A percentile compares a stretch with the other conserved stretches of the same genome.
Evolutionary conservation across 1,284 basidiomycete species (phyloP).

Genomic region (Ganoderma resinaceum): DNA sequence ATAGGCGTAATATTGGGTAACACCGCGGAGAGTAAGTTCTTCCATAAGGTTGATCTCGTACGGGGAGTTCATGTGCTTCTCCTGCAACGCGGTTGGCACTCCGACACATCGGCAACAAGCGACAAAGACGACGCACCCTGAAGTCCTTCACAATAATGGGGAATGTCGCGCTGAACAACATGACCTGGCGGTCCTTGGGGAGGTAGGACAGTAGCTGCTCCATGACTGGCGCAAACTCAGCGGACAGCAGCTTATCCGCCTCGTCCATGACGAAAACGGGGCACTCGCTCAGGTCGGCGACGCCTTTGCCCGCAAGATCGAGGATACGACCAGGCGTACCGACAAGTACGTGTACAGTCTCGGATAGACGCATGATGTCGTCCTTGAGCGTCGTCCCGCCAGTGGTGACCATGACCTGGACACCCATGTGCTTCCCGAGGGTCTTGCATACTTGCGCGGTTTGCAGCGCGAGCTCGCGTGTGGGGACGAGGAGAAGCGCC

Average conservation of each 20-base stretch:
- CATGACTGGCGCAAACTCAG: slow-evolving; percentile 99
- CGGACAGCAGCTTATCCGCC: slow-evolving; percentile 97
- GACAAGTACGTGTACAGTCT: slow-evolving; percentile 94
- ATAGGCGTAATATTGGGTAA: slow-evolving; percentile 99
- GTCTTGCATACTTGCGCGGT: slow-evolving; percentile 98
- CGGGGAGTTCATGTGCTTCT: slow-evolving; percentile 97
- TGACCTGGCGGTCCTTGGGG: slow-evolving; percentile 91
- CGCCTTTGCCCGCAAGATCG: slow-evolving; percentile 92
- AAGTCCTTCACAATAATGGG: slow-evolving; percentile 99
- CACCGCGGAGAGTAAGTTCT: slow-evolving; percentile 97
- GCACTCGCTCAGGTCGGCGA: slow-evolving; percentile 95
- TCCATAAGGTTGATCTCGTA: slow-evolving; percentile 99
- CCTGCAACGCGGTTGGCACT: slow-evolving; percentile 55
- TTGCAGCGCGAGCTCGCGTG: slow-evolving; percentile 94
- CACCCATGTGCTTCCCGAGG: slow-evolving; percentile 93
- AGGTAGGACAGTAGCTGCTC: slow-evolving; percentile 92
- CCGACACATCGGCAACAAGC: slow-evolving; percentile 6
- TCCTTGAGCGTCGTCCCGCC: slow-evolving; percentile 98
- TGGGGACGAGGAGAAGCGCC: slow-evolving; percentile 93
- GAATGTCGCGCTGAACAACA: slow-evolving; percentile 99
- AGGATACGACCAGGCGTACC: slow-evolving; percentile 97
- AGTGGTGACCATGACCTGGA: slow-evolving; percentile 99
- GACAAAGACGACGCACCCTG: slow-evolving; percentile 64
- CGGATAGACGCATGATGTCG: slow-evolving; percentile 93
- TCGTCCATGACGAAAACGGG: slow-evolving; percentile 99